phyloP scores from a whole-genome alignment of 2,329 filamentous ascomycete genomes.

The Dryadomyces quercus-mongolicae region DNA sequence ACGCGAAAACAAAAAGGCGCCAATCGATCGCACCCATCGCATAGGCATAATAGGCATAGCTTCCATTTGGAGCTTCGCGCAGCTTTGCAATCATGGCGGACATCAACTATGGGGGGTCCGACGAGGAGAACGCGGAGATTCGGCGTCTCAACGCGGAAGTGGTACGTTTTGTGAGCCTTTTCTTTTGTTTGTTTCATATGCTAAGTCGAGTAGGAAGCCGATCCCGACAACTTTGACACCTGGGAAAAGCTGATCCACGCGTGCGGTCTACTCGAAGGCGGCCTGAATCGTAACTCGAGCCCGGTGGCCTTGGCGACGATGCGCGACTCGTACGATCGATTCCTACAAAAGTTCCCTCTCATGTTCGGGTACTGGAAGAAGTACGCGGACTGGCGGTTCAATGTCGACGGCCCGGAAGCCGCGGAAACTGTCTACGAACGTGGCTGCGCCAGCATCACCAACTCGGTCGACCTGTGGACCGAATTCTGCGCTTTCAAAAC shows the following conservation, averaged over 20 bases:
- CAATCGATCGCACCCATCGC: too few relatives aligned
- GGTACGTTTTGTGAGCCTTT: conserved; percentile 37
- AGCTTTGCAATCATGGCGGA: conserved; percentile 46
- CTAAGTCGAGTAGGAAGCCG: conserved; percentile 35
- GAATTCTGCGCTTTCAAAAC: conserved; percentile 98
- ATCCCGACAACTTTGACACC: conserved; percentile 82
- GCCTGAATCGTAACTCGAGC: conserved; percentile 91
- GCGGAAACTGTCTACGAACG: conserved; percentile 97
- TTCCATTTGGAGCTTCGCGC: too few relatives aligned
- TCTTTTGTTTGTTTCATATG: background rate
- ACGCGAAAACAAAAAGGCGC: background rate
- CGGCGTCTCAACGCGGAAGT: conserved; percentile 67
- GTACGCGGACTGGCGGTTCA: conserved; percentile 95
- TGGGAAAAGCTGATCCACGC: conserved; percentile 89
- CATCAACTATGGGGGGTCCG: conserved; percentile 59
- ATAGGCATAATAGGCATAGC: too few relatives aligned
- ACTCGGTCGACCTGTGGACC: conserved; percentile 92
- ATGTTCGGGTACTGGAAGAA: conserved; percentile 99
- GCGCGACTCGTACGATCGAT: conserved; percentile 80
- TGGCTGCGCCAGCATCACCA: conserved; percentile 82
- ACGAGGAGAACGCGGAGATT: conserved; percentile 74
- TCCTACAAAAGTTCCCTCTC: conserved; percentile 87
- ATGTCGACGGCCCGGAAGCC: conserved; percentile 90
- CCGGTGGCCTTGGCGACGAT: conserved; percentile 82
- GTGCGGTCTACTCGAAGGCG: conserved; percentile 77